Conservation (phyloP, 345 rosid species). For the Arabidopsis suecica region DNA sequence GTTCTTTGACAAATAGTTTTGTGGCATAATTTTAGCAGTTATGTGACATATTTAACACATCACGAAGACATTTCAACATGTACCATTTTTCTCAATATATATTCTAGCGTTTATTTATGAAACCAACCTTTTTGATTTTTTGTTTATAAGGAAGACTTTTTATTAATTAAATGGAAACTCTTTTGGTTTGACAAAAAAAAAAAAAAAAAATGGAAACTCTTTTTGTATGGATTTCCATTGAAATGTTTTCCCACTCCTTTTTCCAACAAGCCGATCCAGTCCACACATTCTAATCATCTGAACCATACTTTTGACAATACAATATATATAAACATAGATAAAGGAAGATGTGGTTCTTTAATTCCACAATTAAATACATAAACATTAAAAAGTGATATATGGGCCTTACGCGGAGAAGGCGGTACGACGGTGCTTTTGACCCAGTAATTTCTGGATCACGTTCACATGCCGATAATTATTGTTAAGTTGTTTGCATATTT, state of each 20-base stretch:
- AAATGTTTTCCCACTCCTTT: slow-evolving; percentile 30
- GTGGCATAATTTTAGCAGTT: not conserved
- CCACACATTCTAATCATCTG: not conserved
- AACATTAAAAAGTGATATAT: not conserved
- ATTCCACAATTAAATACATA: not conserved
- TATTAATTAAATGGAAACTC: not conserved
- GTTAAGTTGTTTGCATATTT: slow-evolving; percentile 20
- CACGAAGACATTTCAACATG: not conserved
- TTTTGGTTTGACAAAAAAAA: not conserved
- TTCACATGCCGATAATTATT: slow-evolving; percentile 28
- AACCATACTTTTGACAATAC: not conserved
- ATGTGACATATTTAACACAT: not conserved
- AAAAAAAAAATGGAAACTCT: not conserved
- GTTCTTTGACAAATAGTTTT: not conserved
- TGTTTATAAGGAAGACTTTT: not conserved
- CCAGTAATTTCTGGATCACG: slow-evolving; percentile 15
- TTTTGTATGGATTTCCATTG: not conserved
- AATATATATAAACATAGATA: not conserved
- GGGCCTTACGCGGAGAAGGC: slow-evolving; percentile 20
- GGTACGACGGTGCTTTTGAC: slow-evolving; percentile 21
- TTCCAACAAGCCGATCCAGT: slow-evolving; percentile 3
- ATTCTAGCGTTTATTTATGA: not conserved
- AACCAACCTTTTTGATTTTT: not conserved
- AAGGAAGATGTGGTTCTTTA: not conserved
- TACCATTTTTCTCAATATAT: not conserved